Base-by-base conservation (phyloP, 805 yeast genomes). In the Komagataella populi region DNA sequence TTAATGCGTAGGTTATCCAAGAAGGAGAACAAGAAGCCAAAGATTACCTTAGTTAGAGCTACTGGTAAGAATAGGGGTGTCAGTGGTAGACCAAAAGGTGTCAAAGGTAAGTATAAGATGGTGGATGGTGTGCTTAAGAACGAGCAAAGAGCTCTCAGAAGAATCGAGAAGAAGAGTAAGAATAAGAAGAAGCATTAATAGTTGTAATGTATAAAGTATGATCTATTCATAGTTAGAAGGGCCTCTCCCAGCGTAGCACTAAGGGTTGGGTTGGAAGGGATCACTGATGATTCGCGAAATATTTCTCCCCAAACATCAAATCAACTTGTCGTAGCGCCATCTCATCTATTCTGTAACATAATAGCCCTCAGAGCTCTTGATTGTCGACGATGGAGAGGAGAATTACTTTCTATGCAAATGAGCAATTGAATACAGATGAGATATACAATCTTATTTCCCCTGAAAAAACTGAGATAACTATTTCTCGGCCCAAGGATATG, bases 101-200 rank as follows among this genome's bases (percentile, higher is more conserved):
- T 93, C 59, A 88, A 83, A 68, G 99, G 99, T 70, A 89, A 87
- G 66, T 93, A 93, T 73, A 93, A 87, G 83, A 93, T 93, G 99
- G 98, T 93, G 59, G 99, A 93, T 70, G 98, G 98, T 74, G 87
- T 83, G 18, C 74, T 88, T 84, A 93, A 93, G 86, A 93, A 93
- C 67, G 99, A 93, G 70, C 90, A 85, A 75, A 76, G 99, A 58
- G 96, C 98, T 12, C 73, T 91, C 63, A 83, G 78, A 63, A 82
- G 98, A 65, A 87, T 90, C 58, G 85, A 88, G 23, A 93, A 90
- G 77, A 88, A 87, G 72, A 75, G 83, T 62, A 85, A 79, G 70
- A 84, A 84, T 65, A 70, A 65, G 61, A 56, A 59, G 51, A 50
- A 54, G 46, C 39, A 8, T 30, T 30, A 10, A 30, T 30, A 30